Conservation (phyloP, 2,329 filamentous ascomycete genomes). For the Drechslera avenae region DNA sequence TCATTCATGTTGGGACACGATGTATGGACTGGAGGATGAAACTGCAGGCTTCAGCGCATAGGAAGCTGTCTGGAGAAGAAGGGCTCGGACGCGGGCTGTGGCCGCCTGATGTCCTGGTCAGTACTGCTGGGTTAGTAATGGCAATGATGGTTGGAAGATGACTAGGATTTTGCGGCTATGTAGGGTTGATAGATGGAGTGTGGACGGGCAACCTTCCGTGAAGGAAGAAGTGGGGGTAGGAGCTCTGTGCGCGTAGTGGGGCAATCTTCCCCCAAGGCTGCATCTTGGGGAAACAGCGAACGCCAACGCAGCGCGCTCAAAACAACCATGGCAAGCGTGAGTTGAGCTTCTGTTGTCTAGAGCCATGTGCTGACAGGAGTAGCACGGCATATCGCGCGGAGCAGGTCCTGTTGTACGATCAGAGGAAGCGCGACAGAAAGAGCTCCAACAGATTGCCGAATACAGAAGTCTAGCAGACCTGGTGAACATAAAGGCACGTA, state of each 20-base stretch:
- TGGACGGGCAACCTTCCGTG: slow-evolving; percentile 20
- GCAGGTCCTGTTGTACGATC: slow-evolving; percentile 61
- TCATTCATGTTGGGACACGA: slow-evolving; percentile 30
- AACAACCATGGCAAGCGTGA: slow-evolving; percentile 49
- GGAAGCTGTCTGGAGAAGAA: slow-evolving; percentile 24
- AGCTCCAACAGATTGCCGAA: slow-evolving; percentile 74
- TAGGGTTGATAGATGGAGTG: slow-evolving; percentile 13
- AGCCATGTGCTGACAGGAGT: slow-evolving; percentile 26
- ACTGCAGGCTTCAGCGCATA: slow-evolving; percentile 27
- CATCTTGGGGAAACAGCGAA: slow-evolving; percentile 21
- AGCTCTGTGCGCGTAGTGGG: slow-evolving; percentile 36
- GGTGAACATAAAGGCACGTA: slow-evolving; percentile 67
- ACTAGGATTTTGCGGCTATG: slow-evolving; percentile 26
- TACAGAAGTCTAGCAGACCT: slow-evolving; percentile 74
- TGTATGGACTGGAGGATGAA: slow-evolving; percentile 5
- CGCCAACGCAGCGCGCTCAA: slow-evolving; percentile 10
- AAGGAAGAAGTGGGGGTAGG: slow-evolving; percentile 26
- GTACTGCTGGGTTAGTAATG: slow-evolving; percentile 45
- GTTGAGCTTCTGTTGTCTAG: slow-evolving; percentile 15
- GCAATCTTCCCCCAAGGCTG: slow-evolving; percentile 32
- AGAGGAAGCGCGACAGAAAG: slow-evolving; percentile 72
- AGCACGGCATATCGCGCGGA: slow-evolving; percentile 83
- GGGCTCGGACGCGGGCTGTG: slow-evolving; percentile 16
- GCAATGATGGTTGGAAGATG: slow-evolving; percentile 25
- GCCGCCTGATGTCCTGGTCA: slow-evolving; percentile 28